Evolutionary conservation across 1,284 basidiomycete species (phyloP).

Genomic region (Apiotrichum porosum): DNA sequence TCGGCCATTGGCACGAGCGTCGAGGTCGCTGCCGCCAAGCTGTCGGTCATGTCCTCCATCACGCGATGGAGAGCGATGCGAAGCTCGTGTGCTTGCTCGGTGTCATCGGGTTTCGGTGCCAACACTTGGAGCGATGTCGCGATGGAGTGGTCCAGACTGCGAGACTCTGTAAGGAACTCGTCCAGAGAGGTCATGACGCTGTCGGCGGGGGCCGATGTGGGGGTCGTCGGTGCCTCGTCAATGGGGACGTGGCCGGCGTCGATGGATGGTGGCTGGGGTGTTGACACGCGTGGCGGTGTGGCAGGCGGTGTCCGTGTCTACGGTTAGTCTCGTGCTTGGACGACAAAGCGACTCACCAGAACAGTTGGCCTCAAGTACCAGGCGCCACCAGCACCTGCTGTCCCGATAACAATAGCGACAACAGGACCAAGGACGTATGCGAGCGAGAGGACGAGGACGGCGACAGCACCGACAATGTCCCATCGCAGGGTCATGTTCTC

Average conservation of each 20-base stretch:
- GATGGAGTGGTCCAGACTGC: constrained; percentile 21
- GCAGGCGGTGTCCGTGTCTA: background rate
- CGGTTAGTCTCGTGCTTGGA: too few species aligned
- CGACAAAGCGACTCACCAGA: too few species aligned
- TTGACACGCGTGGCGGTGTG: background rate
- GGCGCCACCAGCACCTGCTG: background rate
- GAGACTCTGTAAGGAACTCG: constrained; percentile 22
- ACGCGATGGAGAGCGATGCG: constrained; percentile 34
- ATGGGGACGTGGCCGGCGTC: too few species aligned
- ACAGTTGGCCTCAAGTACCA: too few species aligned
- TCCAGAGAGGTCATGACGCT: constrained; percentile 7
- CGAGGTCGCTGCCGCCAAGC: constrained; percentile 35
- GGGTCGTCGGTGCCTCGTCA: too few species aligned
- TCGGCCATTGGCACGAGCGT: constrained; percentile 32
- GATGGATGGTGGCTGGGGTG: background rate
- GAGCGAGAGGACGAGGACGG: background rate
- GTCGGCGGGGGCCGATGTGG: background rate
- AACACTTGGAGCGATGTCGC: constrained; percentile 25
- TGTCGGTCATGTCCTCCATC: constrained; percentile 38
- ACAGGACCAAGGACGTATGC: constrained; percentile 1
- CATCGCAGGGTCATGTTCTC: background rate
- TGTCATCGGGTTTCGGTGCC: constrained; percentile 17
- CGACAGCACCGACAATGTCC: constrained; percentile 2
- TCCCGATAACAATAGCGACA: background rate
- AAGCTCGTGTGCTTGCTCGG: constrained; percentile 23